Base-by-base conservation (phyloP, 345 rosid species). In the Limnanthes douglasii region DNA sequence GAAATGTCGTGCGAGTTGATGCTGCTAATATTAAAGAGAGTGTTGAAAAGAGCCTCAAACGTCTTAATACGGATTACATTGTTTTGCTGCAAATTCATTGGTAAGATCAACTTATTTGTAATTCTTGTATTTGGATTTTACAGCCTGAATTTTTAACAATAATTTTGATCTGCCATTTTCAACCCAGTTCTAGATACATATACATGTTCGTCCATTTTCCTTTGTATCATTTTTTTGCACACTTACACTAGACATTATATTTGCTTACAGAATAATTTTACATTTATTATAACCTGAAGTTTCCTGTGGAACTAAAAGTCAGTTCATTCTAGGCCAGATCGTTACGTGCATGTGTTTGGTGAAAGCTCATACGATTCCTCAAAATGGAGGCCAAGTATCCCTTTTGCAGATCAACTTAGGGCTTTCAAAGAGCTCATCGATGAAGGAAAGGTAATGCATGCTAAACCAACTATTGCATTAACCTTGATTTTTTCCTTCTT, bases 71-170 rank as follows among this genome's bases (percentile, higher is more conserved):
- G 12, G 97, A 88, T 49, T 82, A 88, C 61, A 75, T 88, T 44
- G 97, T 78, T 53, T 57, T 82, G 66, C 51, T 88, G 62, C 97
- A 88, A 66, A 82, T 88, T 55, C 97, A 88, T 46, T 82, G 97
- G 95, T 82, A 67, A 63, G 25, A 34, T 28, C 11, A 17, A 3
- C 39, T 24, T 34, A 14, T 34, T 48, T 51, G 13, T 32, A 21
- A 7, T 21, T 36, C 2, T 31, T 18, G 15, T 3, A 31, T 11
- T 31, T 26, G 30, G 30, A 26, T 26, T 8, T 8, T 26, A 9
- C 11, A 2, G 8, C 11, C 30, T 26, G 2, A 6, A 6, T 26
- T 6, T 2, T 26, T 26, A 9, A 26, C 11, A 8, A 8, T 26
- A 6, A 6, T n/a, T n/a, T n/a, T n/a, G n/a, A n/a, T n/a, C n/a